A percentile compares a stretch with the other conserved stretches of the same genome.
These are phyloP conservation scores for Aspergillus proliferans DNA, from an alignment of 2,329 filamentous ascomycete genomes.

Conservation along the genomic window DNA sequence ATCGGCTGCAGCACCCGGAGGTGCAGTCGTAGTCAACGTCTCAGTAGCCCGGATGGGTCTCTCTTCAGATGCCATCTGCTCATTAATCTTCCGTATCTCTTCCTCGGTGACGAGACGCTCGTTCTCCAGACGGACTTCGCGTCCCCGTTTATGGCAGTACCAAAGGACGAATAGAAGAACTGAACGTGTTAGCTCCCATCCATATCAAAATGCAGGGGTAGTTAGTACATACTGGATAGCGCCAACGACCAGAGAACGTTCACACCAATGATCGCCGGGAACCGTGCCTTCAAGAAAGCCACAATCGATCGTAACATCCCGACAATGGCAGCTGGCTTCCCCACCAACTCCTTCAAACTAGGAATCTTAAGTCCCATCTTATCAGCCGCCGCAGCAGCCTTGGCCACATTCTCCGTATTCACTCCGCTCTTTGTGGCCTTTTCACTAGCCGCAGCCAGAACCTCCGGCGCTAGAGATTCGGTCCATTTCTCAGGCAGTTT, in stretches of 20 bases:
- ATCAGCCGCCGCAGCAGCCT: slow-evolving; percentile 54
- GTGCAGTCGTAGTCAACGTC: slow-evolving; percentile 36
- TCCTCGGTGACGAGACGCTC: slow-evolving; percentile 45
- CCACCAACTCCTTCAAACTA: slow-evolving; percentile 70
- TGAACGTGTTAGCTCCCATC: slow-evolving; percentile 22
- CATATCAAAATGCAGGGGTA: too few relatives aligned
- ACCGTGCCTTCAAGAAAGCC: slow-evolving; percentile 76
- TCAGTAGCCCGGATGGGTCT: slow-evolving; percentile 26
- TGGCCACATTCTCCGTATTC: slow-evolving; percentile 46
- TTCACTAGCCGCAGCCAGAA: slow-evolving; percentile 72
- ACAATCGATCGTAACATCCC: slow-evolving; percentile 85
- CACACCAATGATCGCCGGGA: slow-evolving; percentile 84
- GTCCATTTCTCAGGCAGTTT: slow-evolving; percentile 78
- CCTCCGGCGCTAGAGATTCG: slow-evolving; percentile 67
- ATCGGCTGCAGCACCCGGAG: slow-evolving; percentile 33
- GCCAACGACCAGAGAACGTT: slow-evolving; percentile 88
- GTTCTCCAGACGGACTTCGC: slow-evolving; percentile 70
- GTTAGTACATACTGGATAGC: slow-evolving; percentile 62
- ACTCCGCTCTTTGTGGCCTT: slow-evolving; percentile 56
- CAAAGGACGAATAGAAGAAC: slow-evolving; percentile 90
- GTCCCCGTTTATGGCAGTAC: slow-evolving; percentile 96
- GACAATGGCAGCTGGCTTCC: slow-evolving; percentile 79
- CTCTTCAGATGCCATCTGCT: slow-evolving; percentile 23
- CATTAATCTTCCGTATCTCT: slow-evolving; percentile 37
- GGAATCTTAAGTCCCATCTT: slow-evolving; percentile 63